Base-by-base conservation (phyloP, 176 grass and related monocot genomes). In the Aegilops sharonensis region DNA sequence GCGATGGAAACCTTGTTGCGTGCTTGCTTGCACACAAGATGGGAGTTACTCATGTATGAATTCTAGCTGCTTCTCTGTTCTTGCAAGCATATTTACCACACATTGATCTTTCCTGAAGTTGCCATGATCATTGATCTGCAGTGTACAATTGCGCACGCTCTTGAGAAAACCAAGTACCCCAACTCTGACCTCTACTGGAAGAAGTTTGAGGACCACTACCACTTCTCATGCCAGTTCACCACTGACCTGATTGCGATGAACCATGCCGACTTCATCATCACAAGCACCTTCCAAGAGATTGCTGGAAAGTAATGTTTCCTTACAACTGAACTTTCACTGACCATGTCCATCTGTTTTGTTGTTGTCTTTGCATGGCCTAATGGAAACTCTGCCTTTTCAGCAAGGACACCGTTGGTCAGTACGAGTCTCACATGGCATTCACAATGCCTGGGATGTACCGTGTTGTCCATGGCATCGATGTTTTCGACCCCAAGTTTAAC, bases 111-210 rank as follows among this genome's bases (percentile, higher is more conserved):
- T 52, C 13, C 89, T 90, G 3, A 93, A 72, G 47, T 23, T 89
- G 11, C 14, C 14, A 80, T 87, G 21, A 62, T 79, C 50, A 2
- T 83, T 78, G 9, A 20, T 56, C 43, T 93, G 86, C 76, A 99
- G 97, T 99, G 97, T 69, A 99, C 97, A 56, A 99, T 99, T 88
- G 97, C 97, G 24, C 97, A 99, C 67, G 97, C 97, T 2, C 94
- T 99, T 34, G 97, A 99, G 97, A 99, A 99, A 86, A 99, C 97
- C 17, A 99, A 99, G 85, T 99, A 99, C 88, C 97, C 94, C 2
- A 99, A 96, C 85, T 99, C 97, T 10, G 97, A 99, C 67, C 89
- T 99, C n/a, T 96, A 99, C 76, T 99, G 97, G 97, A 99, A 96
- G 92, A 96, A 99, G 72, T 94, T 99, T 56, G 97, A 99, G 92